Evolutionary conservation across 2,329 filamentous ascomycete species (phyloP).

Genomic region (Drechslerella coelobrocha): DNA sequence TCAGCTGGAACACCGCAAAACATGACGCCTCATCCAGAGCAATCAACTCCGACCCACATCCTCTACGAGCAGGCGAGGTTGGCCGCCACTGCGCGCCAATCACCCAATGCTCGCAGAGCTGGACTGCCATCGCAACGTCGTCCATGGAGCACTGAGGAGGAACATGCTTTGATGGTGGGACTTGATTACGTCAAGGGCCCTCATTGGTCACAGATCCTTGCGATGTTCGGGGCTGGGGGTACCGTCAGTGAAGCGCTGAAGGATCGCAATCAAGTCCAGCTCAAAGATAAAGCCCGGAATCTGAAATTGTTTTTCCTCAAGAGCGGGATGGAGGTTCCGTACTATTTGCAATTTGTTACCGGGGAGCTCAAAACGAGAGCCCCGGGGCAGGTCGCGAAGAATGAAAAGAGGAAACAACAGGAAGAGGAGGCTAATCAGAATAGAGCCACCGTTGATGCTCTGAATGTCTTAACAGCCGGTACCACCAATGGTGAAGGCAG

Average conservation of each 20-base stretch:
- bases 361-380: conserved; percentile 87
- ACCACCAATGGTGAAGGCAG: conserved; percentile 8
- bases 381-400: conserved; percentile 73
- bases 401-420: conserved; percentile 58
- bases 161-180: conserved; percentile 86
- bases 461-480: conserved; percentile 44
- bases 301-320: conserved; percentile 91
- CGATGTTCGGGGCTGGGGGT: conserved; percentile 79
- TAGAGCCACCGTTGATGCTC: conserved; percentile 42
- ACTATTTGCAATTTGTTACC: conserved; percentile 84
- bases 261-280: conserved; percentile 86
- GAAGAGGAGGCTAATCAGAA: conserved; percentile 50
- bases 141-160: conserved; percentile 87
- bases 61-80: conserved; percentile 66
- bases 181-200: conserved; percentile 87
- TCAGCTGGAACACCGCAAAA: conserved; percentile 27
- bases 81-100: conserved; percentile 65
- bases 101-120: conserved; percentile 63
- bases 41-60: conserved; percentile 63
- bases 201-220: conserved; percentile 90
- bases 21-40: conserved; percentile 56
- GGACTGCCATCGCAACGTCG: conserved; percentile 69
- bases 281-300: conserved; percentile 91
- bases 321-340: conserved; percentile 87
- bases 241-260: conserved; percentile 82